Base-by-base conservation (phyloP, 2,329 filamentous ascomycete species). In the Ophiostoma australiae region DNA sequence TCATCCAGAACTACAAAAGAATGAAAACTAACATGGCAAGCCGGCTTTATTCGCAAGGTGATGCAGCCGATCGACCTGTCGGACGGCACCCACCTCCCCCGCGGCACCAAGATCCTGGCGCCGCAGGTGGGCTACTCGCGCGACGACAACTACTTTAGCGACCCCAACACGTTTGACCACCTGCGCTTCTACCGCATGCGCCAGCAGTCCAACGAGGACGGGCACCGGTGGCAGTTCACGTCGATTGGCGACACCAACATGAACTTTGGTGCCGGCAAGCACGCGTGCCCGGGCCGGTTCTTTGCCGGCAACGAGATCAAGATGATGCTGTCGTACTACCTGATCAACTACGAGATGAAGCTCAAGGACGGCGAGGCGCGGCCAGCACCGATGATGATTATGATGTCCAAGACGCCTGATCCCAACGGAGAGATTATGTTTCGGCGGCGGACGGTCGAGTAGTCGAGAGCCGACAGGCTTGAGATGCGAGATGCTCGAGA, bases 201-300 rank as follows among this genome's bases (percentile, higher is more conserved):
- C 11, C 78, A 82, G 70, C 75, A 77, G 70, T 80, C 79, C 1
- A 75, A 75, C 31, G 79, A 81, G 67, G 80, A 80, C 72, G 78
- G 76, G 41, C 80, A 81, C 72, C 77, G 80, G 48, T 80, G 78
- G 77, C 82, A 83, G 70, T 83, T 83, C 71, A 82, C 81, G 3
- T 80, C 81, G 58, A 77, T 82, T 67, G 75, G 72, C 65, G 80
- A 83, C 69, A 80, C 78, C 37, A 81, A 82, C 72, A 78, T 82
- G 74, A 82, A 83, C 73, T 84, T 84, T 72, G 83, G 83, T 3
- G 80, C 81, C 4, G 83, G 83, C 52, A 81, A 80, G 73, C 81
- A 84, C 72, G 81, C 83, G 3, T 84, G 83, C 67, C 83, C 83
- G 0, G 83, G 83, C 1, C 78, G 83, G 13, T 84, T 84, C 77